Base-by-base conservation (phyloP, 1,284 basidiomycete genomes). In the Cryptococcus hybrid region DNA sequence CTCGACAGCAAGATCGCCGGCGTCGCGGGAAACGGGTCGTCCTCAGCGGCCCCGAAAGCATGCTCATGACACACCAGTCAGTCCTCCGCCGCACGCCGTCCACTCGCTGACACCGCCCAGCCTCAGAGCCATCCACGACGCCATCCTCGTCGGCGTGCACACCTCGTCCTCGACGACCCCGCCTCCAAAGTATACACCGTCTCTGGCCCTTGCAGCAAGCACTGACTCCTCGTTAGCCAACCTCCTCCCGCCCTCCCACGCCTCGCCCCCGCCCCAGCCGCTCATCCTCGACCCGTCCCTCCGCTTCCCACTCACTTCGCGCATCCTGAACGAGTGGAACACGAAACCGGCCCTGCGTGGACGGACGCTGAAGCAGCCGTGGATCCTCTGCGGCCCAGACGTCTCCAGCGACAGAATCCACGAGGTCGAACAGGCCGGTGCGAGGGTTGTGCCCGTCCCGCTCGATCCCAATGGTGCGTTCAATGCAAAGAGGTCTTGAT, bases 51-150 rank as follows among this genome's bases (percentile, higher is more conserved):
- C 78, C 82, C 40, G 90, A 96, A 70, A 94, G 90, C 74, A 89
- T 95, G 88, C 68, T 85, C 47, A 92, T 99, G 89, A 98, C 95
- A 11, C 95, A 98, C 76, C 89, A 88, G 91, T 92, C 43, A 48
- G 80, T 66, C 0, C 2, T 8, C 59, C 7, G 2, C 7, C 37
- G n/a, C 40, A 36, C 18, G 37, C 13, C 34, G 37, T 5, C n/a
- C 15, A 11, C 8, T 11, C 7, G 52, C 42, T 13, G 35, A 35
- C 18, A 36, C 42, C 13, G 42, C 36, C 37, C 40, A 55, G 89
- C 86, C 85, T 92, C 83, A 82, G 91, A 62, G 83, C 88, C 0
- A 84, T 92, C 82, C 94, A 98, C 77, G 90, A 96, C 71, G 92
- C 85, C 7, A 97, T 99, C 61, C 79, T 99, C 36, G 83, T 99